phyloP scores from a whole-genome alignment of 2,329 filamentous ascomycete species.

The Botrytis fabae region DNA sequence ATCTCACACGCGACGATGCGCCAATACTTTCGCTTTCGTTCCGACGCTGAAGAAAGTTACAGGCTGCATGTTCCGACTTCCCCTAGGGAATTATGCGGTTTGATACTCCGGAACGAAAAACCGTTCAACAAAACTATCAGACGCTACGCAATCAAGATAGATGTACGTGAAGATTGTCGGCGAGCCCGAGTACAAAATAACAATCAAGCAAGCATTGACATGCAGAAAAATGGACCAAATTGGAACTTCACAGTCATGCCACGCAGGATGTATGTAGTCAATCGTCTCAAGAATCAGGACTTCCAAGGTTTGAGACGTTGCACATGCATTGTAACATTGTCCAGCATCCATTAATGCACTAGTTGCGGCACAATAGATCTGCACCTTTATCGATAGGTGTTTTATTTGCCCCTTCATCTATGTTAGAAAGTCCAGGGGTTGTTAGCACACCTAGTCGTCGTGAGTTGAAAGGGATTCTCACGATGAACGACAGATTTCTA shows the following conservation, averaged over 20 bases:
- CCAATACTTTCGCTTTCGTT: neutral
- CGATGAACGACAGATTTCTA: neutral
- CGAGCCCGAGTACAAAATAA: constrained; percentile 10
- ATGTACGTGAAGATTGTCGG: constrained; percentile 7
- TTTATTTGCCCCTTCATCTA: neutral
- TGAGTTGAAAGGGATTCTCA: constrained; percentile 2
- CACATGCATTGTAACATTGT: constrained; percentile 13
- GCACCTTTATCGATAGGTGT: neutral
- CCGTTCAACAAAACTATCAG: neutral
- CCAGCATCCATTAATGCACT: neutral
- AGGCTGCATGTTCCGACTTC: neutral
- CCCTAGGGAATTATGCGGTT: neutral
- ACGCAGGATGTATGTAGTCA: neutral
- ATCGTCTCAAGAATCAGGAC: neutral
- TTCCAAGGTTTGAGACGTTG: constrained; percentile 15
- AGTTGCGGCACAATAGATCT: constrained; percentile 4
- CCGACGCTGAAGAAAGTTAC: neutral
- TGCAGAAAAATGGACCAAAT: neutral
- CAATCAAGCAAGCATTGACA: neutral
- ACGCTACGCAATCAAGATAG: neutral
- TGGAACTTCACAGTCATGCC: neutral
- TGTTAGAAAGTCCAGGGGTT: neutral
- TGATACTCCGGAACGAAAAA: neutral
- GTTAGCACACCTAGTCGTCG: neutral
- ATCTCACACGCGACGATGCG: neutral